Conservation (phyloP, 345 rosid species). For the Zanthoxylum bungeanum region DNA sequence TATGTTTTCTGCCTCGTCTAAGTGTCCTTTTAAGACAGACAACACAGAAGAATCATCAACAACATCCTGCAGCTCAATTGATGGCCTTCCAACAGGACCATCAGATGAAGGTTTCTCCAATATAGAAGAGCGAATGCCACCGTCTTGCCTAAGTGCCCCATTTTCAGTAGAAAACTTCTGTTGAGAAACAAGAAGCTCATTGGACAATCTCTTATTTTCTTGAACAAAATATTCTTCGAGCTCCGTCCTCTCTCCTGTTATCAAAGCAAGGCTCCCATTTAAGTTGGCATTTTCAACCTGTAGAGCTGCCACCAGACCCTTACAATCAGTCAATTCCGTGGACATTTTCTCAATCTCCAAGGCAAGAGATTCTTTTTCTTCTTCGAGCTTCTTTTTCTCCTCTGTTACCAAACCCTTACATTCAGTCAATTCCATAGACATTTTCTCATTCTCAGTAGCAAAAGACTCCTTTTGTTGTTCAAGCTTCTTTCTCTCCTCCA, state of each 20-base stretch:
- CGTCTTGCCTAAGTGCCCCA: conserved; percentile 27
- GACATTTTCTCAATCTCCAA: conserved; percentile 51
- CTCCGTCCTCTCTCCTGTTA: conserved; percentile 37
- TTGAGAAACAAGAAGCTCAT: conserved; percentile 49
- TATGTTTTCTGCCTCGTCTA: conserved; percentile 53
- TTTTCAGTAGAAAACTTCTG: conserved; percentile 47
- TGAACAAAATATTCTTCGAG: conserved; percentile 40
- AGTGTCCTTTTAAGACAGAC: conserved; percentile 36
- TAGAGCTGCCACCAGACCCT: conserved; percentile 44
- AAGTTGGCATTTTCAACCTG: conserved; percentile 43
- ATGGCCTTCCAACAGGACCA: conserved; percentile 12
- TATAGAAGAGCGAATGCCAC: conserved; percentile 12
- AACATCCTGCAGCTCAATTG: conserved; percentile 27
- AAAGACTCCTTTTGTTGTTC: conserved; percentile 49
- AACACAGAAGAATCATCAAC: conserved; percentile 39
- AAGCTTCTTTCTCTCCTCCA: conserved; percentile 43
- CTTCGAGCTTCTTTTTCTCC: conserved; percentile 44
- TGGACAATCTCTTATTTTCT: conserved; percentile 55
- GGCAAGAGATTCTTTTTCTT: conserved; percentile 46
- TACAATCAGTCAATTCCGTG: conserved; percentile 51
- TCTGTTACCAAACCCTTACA: conserved; percentile 44
- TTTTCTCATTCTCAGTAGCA: conserved; percentile 48
- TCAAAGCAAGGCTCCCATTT: conserved; percentile 35
- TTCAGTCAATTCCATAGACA: conserved; percentile 50
- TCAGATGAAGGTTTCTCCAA: conserved; percentile 16